Evolutionary conservation across 2,329 filamentous ascomycete genomes (phyloP), one percentile per base, ranked within the genome.

Genomic region (Aspergillus carbonarius): DNA sequence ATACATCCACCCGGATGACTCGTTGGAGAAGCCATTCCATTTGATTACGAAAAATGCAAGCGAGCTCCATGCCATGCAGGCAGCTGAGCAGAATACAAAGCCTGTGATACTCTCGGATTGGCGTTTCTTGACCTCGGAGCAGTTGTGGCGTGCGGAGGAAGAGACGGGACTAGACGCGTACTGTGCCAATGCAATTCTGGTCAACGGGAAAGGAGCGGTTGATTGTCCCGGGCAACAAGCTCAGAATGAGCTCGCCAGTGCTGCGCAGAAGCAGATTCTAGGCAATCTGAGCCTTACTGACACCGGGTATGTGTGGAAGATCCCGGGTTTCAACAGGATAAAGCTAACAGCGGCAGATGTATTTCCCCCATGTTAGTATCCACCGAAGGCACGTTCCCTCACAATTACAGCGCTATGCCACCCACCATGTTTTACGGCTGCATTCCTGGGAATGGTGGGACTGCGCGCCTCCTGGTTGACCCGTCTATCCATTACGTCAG

Each of bases 161-260:
- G 56, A 57, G 13, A 65, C 63, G 15, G 69, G 72, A 34, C 61
- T 70, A 32, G 72, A 80, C 4, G 75, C 82, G n/a, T 73, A 79
- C 0, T 88, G 85, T 72, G 82, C 82, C 64, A 85, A 87, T 63
- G 80, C 83, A 0, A 72, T 88, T 10, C 70, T 87, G 2, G 73
- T 88, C 53, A 87, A 88, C 55, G 85, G 85, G 34, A 83, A 85
- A 65, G 85, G 84, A 4, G 76, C 77, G 0, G 79, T 84, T 0
- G 68, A 78, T 34, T 87, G 85, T 65, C 72, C 82, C 34, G 65
- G 76, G 0, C 69, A 71, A n/a, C 73, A 75, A 3, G 72, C 80
- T 27, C 72, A 85, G 6, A 69, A 74, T 23, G 61, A 74, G 5
- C 75, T 69, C 55, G 72, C 73, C 0, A 71, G 69, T 8, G 35